phyloP scores from a whole-genome alignment of 257 asterid genomes.

The Solanum paucissectum region DNA sequence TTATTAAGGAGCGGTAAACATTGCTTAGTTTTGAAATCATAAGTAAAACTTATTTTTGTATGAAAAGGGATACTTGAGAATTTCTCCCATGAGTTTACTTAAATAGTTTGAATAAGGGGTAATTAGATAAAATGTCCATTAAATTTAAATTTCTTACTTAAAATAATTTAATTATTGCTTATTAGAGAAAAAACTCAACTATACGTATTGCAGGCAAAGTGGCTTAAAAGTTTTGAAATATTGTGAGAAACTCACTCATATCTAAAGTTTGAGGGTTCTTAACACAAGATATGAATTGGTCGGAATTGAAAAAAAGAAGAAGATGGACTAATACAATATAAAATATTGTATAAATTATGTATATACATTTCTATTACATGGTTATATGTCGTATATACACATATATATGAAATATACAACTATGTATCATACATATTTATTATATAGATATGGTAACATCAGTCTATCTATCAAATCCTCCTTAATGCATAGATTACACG shows the following conservation, averaged over 20 bases:
- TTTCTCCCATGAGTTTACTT: background rate
- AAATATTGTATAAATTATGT: background rate
- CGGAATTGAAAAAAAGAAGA: no score
- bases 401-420: no score
- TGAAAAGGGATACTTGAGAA: background rate
- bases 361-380: background rate
- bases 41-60: background rate
- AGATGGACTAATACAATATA: background rate
- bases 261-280: background rate
- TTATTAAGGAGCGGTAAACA: background rate
- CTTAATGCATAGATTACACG: no score
- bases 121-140: background rate
- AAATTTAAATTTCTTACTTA: no score
- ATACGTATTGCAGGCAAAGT: background rate
- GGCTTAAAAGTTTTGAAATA: background rate
- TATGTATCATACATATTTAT: no score
- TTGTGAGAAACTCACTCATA: background rate
- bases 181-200: background rate
- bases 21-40: background rate
- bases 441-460: background rate
- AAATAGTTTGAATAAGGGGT: background rate
- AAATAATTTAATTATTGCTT: no score
- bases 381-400: background rate
- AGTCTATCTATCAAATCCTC: background rate
- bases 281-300: background rate